phyloP scores from a whole-genome alignment of 1,284 basidiomycete genomes.

The Papiliotrema terrestris region DNA sequence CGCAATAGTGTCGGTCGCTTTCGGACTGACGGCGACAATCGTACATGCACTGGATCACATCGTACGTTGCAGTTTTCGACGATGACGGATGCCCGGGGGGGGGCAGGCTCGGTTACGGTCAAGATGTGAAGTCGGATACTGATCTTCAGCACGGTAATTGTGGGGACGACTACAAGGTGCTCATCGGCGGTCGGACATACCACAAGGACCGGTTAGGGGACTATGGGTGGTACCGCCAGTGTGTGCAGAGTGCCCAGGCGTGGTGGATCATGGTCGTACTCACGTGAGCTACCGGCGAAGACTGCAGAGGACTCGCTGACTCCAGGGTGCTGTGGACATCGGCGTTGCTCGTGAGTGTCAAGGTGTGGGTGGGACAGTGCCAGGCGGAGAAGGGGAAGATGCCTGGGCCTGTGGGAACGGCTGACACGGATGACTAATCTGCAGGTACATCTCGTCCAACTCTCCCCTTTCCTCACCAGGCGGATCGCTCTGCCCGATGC shows the following conservation, averaged over 20 bases:
- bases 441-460: too few species aligned
- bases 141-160: not conserved
- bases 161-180: not conserved
- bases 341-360: too few species aligned
- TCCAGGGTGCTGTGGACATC: too few species aligned
- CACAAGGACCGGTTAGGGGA: not conserved
- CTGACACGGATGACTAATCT: too few species aligned
- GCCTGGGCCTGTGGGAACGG: too few species aligned
- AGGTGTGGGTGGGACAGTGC: too few species aligned
- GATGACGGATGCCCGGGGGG: too few species aligned
- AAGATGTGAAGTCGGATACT: not conserved
- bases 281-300: too few species aligned
- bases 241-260: not conserved
- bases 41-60: constrained; percentile 13
- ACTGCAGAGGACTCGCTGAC: too few species aligned
- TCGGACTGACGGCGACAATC: not conserved
- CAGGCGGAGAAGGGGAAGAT: not conserved
- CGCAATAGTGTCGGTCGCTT: not conserved
- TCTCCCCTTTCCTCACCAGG: too few species aligned
- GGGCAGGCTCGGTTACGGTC: too few species aligned
- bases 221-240: not conserved
- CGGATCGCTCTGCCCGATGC: too few species aligned
- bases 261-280: not conserved
- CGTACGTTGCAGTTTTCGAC: constrained; percentile 1
- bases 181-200: not conserved